These are phyloP conservation scores for Vaccinium corymbosum DNA, from an alignment of 148 eudicot genomes.

Conservation along the genomic window DNA sequence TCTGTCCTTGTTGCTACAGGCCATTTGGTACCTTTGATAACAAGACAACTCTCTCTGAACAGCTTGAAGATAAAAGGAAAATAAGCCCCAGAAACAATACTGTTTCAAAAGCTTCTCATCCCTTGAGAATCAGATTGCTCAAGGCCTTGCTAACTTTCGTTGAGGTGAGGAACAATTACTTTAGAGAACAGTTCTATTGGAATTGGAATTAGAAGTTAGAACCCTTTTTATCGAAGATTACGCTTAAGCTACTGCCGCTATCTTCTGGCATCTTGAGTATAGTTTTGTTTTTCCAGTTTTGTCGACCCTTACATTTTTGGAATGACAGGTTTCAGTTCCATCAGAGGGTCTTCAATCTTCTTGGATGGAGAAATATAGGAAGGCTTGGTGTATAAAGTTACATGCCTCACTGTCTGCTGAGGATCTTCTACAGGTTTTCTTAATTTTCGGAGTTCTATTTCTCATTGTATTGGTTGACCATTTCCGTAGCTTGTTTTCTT, in stretches of 20 bases:
- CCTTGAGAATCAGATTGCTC: conserved; percentile 44
- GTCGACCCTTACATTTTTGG: not conserved
- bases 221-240: not conserved
- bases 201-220: not conserved
- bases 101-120: conserved; percentile 28
- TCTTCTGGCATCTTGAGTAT: not conserved
- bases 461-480: not conserved
- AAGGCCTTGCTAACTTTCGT: conserved; percentile 34
- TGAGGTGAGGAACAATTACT: conserved; percentile 34
- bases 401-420: conserved; percentile 31
- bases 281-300: not conserved
- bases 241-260: not conserved
- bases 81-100: not conserved
- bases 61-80: conserved; percentile 19
- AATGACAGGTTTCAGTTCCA: conserved; percentile 42
- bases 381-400: conserved; percentile 38
- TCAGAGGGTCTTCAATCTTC: conserved; percentile 42
- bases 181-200: not conserved
- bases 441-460: not conserved
- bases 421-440: conserved; percentile 46
- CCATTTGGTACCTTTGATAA: conserved; percentile 14
- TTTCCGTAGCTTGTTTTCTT: not conserved
- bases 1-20: conserved; percentile 41
- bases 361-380: conserved; percentile 42
- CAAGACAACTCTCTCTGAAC: conserved; percentile 15